A percentile compares a stretch with the other conserved stretches of the same genome.
These are phyloP conservation scores for Zelonia costaricensis DNA, from an alignment of 208 protist genomes.

Conservation along the genomic window DNA sequence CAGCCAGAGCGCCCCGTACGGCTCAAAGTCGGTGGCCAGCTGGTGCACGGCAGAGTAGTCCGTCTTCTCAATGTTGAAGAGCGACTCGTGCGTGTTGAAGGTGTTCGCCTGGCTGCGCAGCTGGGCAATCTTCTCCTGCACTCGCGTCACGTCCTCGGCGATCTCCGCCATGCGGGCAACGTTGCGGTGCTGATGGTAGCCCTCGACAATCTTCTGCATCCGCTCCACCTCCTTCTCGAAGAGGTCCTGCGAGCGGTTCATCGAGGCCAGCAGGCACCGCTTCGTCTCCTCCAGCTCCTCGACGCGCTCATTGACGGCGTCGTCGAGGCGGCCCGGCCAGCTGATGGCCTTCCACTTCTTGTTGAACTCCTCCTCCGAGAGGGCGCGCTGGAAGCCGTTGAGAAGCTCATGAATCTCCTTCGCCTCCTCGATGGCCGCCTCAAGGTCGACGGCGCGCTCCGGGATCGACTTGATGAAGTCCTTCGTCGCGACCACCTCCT, in stretches of 20 bases:
- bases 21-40: conserved; percentile 95
- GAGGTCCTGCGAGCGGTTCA: conserved; percentile 83
- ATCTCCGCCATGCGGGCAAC: conserved; percentile 86
- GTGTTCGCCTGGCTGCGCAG: conserved; percentile 85
- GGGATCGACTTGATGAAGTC: conserved; percentile 91
- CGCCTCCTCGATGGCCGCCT: conserved; percentile 71
- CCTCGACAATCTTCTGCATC: conserved; percentile 71
- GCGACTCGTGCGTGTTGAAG: conserved; percentile 95
- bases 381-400: conserved; percentile 88
- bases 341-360: conserved; percentile 91
- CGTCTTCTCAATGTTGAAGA: conserved; percentile 94
- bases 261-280: conserved; percentile 77
- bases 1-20: conserved; percentile 95
- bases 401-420: conserved; percentile 87
- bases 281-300: conserved; percentile 94
- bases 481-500: conserved; percentile 88
- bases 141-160: conserved; percentile 80
- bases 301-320: conserved; percentile 88
- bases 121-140: conserved; percentile 88
- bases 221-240: conserved; percentile 81
- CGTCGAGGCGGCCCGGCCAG: conserved; percentile 90
- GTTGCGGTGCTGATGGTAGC: conserved; percentile 92
- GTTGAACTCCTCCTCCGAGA: conserved; percentile 94
- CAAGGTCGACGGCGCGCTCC: conserved; percentile 85
- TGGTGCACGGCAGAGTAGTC: conserved; percentile 91